phyloP scores from a whole-genome alignment of 768 basidiomycete species.

The Mycena epipterygia region DNA sequence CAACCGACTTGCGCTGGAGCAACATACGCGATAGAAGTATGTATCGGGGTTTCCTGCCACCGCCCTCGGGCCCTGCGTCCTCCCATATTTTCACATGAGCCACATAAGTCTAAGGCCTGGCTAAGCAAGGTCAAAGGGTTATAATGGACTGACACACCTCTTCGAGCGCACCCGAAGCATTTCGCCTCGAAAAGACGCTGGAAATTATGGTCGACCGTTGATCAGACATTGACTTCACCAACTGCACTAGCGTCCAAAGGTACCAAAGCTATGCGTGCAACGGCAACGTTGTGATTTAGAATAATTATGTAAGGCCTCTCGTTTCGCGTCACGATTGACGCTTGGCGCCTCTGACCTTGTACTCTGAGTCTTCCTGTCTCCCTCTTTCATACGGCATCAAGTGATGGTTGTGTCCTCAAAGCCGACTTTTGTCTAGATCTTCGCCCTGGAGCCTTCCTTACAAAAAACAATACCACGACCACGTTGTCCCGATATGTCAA shows the following conservation, averaged over 20 bases:
- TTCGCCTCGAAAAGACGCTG: slow-evolving; percentile 86
- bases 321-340: no score
- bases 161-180: slow-evolving; percentile 55
- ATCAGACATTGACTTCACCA: not conserved
- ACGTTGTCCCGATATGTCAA: not conserved
- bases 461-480: not conserved
- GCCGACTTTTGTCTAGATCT: not conserved
- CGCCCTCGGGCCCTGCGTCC: slow-evolving; percentile 77
- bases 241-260: no score
- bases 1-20: not conserved
- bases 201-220: slow-evolving; percentile 74
- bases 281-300: no score
- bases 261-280: no score
- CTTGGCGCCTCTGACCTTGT: not conserved
- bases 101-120: slow-evolving; percentile 89
- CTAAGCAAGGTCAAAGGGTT: no score
- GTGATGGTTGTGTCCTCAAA: slow-evolving; percentile 1
- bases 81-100: slow-evolving; percentile 96
- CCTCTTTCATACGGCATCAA: slow-evolving; percentile 28
- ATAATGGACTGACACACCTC: no score
- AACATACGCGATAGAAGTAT: slow-evolving; percentile 91
- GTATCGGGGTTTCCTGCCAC: slow-evolving; percentile 88
- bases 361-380: not conserved
- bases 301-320: no score
- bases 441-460: no score